Conservation (phyloP, 139 green algal genomes). For the Ulvella scutata region DNA sequence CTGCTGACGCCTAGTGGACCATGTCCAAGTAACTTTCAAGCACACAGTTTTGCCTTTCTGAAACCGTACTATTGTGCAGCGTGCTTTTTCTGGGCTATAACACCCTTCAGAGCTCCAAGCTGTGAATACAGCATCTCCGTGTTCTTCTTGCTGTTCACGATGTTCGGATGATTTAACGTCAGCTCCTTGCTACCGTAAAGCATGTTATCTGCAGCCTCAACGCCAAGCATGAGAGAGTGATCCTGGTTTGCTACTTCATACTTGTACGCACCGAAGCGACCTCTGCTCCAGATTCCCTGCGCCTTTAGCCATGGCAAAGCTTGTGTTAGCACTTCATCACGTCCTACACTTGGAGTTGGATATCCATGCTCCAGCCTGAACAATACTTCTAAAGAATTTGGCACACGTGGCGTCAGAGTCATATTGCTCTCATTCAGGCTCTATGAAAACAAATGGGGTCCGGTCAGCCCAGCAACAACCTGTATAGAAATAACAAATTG, state of each 20-base stretch:
- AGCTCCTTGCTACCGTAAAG: constrained; percentile 68
- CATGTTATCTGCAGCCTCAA: constrained; percentile 79
- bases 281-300: constrained; percentile 66
- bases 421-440: too few species aligned
- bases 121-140: constrained; percentile 39
- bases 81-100: too few species aligned
- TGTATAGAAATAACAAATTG: too few species aligned
- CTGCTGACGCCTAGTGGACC: too few species aligned
- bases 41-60: too few species aligned
- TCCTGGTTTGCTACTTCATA: constrained; percentile 83
- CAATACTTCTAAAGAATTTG: not conserved
- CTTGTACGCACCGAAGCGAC: constrained; percentile 80
- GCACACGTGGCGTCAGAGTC: too few species aligned
- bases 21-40: too few species aligned
- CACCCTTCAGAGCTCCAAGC: not conserved
- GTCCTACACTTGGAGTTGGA: constrained; percentile 60
- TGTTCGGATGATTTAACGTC: constrained; percentile 65
- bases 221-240: constrained; percentile 78
- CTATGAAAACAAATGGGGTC: too few species aligned
- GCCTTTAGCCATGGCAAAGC: constrained; percentile 68
- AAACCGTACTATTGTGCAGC: too few species aligned
- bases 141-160: constrained; percentile 76
- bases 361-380: constrained; percentile 59
- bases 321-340: constrained; percentile 62
- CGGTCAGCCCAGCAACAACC: too few species aligned